These are phyloP conservation scores for Aspergillus coremiiformis DNA, from an alignment of 495 filamentous ascomycete genomes.

Conservation along the genomic window DNA sequence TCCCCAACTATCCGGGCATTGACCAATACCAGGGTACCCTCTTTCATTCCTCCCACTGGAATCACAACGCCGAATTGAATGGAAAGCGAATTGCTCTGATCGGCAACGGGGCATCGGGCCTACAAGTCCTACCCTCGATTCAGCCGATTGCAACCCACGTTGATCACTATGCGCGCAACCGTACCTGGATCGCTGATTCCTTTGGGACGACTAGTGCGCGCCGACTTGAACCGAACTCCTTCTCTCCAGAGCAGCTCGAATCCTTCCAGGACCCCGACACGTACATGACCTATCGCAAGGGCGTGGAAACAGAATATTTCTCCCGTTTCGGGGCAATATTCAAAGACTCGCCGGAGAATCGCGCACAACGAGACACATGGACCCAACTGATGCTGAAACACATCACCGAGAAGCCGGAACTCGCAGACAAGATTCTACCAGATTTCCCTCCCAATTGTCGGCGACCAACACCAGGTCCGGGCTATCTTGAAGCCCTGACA, in stretches of 20 bases:
- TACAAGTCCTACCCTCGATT: slow-evolving; percentile 50
- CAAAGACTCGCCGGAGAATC: slow-evolving; percentile 47
- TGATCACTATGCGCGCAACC: slow-evolving; percentile 59
- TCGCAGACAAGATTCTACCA: slow-evolving; percentile 50
- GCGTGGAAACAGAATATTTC: slow-evolving; percentile 50
- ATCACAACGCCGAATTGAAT: slow-evolving; percentile 38
- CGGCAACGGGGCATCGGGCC: slow-evolving; percentile 51
- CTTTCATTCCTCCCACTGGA: slow-evolving; percentile 50
- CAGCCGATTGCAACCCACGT: slow-evolving; percentile 50
- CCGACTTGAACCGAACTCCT: slow-evolving; percentile 41
- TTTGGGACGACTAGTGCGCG: slow-evolving; percentile 34
- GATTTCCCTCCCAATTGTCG: slow-evolving; percentile 62
- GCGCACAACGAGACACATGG: slow-evolving; percentile 42
- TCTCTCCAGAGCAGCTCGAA: slow-evolving; percentile 42
- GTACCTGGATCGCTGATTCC: slow-evolving; percentile 62
- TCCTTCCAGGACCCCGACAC: slow-evolving; percentile 41
- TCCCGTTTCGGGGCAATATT: slow-evolving; percentile 49
- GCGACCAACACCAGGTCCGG: slow-evolving; percentile 62
- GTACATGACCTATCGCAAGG: slow-evolving; percentile 45
- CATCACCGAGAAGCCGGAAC: slow-evolving; percentile 46
- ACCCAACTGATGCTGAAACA: slow-evolving; percentile 44
- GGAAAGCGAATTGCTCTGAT: slow-evolving; percentile 55
- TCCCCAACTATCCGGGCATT: slow-evolving; percentile 47
- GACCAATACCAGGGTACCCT: slow-evolving; percentile 40
- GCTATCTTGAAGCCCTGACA: slow-evolving; percentile 62